Evolutionary conservation across 257 asterid genomes (phyloP).

Genomic region (Nicotiana benthamiana): DNA sequence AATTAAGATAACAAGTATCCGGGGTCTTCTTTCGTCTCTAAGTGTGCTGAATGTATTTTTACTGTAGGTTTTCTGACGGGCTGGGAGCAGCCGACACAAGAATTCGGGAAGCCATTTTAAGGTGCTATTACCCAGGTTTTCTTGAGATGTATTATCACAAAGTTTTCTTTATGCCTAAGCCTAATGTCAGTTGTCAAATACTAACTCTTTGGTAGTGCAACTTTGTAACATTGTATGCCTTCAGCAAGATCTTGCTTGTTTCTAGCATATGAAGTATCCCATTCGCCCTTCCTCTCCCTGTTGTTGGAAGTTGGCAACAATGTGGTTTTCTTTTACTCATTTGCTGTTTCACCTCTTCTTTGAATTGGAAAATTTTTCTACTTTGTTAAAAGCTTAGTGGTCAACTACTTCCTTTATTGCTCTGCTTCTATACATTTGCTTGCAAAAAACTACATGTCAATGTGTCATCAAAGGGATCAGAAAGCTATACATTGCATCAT

Average conservation of each 20-base stretch:
- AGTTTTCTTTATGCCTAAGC: not conserved
- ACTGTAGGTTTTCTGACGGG: constrained; percentile 37
- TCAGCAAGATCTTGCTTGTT: not conserved
- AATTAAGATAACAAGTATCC: not conserved
- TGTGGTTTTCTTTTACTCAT: not conserved
- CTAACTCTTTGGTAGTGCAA: not conserved
- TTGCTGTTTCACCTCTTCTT: not conserved
- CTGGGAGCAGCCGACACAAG: constrained; percentile 55
- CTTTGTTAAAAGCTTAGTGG: not conserved
- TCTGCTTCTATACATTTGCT: not conserved
- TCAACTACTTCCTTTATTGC: not conserved
- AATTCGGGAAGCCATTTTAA: constrained; percentile 49
- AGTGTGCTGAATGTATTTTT: not conserved
- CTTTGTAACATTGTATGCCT: not conserved
- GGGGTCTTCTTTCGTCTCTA: constrained; percentile 13
- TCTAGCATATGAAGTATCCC: not conserved
- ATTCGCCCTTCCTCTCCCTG: not conserved
- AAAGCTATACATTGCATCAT: not conserved
- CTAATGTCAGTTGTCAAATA: not conserved
- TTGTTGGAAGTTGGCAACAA: not conserved
- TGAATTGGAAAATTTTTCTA: not conserved
- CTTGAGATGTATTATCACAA: not conserved
- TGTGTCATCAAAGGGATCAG: not conserved
- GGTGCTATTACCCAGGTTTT: constrained; percentile 3
- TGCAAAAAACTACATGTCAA: not conserved